Base-by-base conservation (phyloP, 768 basidiomycete genomes). In the Mycena floridula region DNA sequence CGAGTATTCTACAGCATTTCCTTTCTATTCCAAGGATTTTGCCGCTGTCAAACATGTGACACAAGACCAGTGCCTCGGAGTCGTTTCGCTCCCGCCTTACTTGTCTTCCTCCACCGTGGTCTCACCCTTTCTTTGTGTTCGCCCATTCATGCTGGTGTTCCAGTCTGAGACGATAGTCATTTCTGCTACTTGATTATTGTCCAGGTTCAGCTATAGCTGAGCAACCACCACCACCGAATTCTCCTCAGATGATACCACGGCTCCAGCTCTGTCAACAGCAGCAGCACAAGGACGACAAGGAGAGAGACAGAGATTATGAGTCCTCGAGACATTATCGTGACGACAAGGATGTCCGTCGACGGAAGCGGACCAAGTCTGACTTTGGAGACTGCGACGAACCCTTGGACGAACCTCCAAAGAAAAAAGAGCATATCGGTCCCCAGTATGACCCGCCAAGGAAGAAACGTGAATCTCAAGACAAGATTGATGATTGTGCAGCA, bases 41-140 rank as follows among this genome's bases (percentile, higher is more conserved):
- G n/a, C n/a, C n/a, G n/a, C n/a, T n/a, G n/a, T n/a, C n/a, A n/a
- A n/a, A n/a, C n/a, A n/a, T n/a, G n/a, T n/a, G n/a, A n/a, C n/a
- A n/a, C n/a, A n/a, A n/a, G n/a, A n/a, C n/a, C n/a, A n/a, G n/a
- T n/a, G n/a, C n/a, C n/a, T n/a, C 63, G n/a, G n/a, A n/a, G 28
- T 67, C 69, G 69, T 67, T 72, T 74, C 72, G 68, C 72, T 69
- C 73, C 76, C 73, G 73, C 77, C 73, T 75, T 71, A 73, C 70
- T 67, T 62, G 68, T 70, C 59, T 58, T 59, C 63, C 59, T 54
- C 56, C 49, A 56, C 49, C 48, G 57, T 53, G 51, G 52, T 55
- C 51, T 24, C 48, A 42, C 52, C 53, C 51, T 13, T 35, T 35
- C 32, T 35, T 35, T 13, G 32, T 18, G 32, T 15, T 15, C 32